A percentile compares a stretch with the other conserved stretches of the same genome.
phyloP scores from a whole-genome alignment of 208 protist genomes.

The Leishmania braziliensis region DNA sequence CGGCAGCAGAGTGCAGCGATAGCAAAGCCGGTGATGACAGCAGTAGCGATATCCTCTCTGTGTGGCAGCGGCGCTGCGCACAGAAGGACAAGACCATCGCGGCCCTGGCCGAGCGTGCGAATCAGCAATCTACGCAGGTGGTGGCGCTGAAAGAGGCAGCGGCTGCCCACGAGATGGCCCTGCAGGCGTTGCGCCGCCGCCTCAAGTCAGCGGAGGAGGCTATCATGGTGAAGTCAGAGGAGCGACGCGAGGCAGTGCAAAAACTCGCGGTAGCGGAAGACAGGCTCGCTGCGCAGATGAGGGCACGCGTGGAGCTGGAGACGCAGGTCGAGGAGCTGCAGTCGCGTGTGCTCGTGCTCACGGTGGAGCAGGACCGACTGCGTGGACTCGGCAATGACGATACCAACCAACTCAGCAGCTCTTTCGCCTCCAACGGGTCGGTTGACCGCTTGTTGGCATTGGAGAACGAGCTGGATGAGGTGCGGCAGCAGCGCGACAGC shows the following conservation, averaged over 20 bases:
- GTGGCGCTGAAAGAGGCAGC: slow-evolving; percentile 55
- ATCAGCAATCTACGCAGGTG: slow-evolving; percentile 50
- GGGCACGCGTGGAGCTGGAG: slow-evolving; percentile 49
- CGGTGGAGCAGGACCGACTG: slow-evolving; percentile 34
- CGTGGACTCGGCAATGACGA: slow-evolving; percentile 33
- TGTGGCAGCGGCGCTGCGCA: slow-evolving; percentile 43
- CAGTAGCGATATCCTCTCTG: slow-evolving; percentile 14
- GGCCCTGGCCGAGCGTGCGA: slow-evolving; percentile 47
- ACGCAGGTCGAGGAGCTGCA: slow-evolving; percentile 62
- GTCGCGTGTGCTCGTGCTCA: slow-evolving; percentile 42
- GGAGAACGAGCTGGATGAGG: slow-evolving; percentile 74
- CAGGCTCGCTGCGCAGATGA: slow-evolving; percentile 48
- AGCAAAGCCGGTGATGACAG: background rate
- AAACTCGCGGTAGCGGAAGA: slow-evolving; percentile 61
- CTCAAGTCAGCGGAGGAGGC: slow-evolving; percentile 57
- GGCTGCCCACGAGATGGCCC: slow-evolving; percentile 50
- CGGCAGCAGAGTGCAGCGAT: slow-evolving; percentile 1
- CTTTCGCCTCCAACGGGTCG: slow-evolving; percentile 65
- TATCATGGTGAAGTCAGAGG: slow-evolving; percentile 46
- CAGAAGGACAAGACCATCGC: slow-evolving; percentile 63
- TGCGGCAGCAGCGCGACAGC: slow-evolving; percentile 53
- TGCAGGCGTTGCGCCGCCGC: slow-evolving; percentile 52
- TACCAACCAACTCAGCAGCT: slow-evolving; percentile 34
- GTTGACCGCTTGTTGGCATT: slow-evolving; percentile 62
- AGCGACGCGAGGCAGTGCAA: slow-evolving; percentile 55